These are phyloP conservation scores for Phytomonas francai DNA, from an alignment of 208 protist genomes.

Conservation along the genomic window DNA sequence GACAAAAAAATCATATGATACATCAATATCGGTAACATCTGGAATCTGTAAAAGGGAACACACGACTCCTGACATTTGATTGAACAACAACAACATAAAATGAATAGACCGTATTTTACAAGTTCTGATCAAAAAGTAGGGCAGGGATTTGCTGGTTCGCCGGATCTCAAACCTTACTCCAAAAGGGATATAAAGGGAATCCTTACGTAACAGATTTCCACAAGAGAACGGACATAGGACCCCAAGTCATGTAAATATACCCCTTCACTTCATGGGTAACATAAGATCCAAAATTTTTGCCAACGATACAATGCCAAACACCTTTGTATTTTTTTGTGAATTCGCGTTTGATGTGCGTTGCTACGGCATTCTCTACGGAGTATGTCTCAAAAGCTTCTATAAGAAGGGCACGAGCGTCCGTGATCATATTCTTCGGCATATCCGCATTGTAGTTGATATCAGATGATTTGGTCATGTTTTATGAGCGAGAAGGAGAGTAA, in stretches of 20 bases:
- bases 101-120: too few relatives aligned
- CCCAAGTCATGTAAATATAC: slow-evolving; percentile 99
- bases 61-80: background rate
- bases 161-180: background rate
- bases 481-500: background rate
- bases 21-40: too few relatives aligned
- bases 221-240: slow-evolving; percentile 97
- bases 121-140: too few relatives aligned
- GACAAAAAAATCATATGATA: too few relatives aligned
- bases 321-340: slow-evolving; percentile 87
- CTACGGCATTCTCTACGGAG: slow-evolving; percentile 68
- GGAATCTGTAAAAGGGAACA: background rate
- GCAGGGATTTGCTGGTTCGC: too few relatives aligned
- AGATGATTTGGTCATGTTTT: slow-evolving; percentile 57
- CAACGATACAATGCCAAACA: slow-evolving; percentile 99
- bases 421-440: slow-evolving; percentile 87
- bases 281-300: slow-evolving; percentile 99
- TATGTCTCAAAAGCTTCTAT: slow-evolving; percentile 80
- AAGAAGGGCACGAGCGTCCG: slow-evolving; percentile 55
- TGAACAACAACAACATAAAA: too few relatives aligned
- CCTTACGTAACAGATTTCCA: slow-evolving; percentile 88
- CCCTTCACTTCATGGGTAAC: slow-evolving; percentile 99
- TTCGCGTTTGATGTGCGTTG: slow-evolving; percentile 80
- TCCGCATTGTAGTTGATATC: slow-evolving; percentile 86
- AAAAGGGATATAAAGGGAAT: background rate